phyloP scores from a whole-genome alignment of 2,329 filamentous ascomycete species.

The Diaporthe citrichinensis region DNA sequence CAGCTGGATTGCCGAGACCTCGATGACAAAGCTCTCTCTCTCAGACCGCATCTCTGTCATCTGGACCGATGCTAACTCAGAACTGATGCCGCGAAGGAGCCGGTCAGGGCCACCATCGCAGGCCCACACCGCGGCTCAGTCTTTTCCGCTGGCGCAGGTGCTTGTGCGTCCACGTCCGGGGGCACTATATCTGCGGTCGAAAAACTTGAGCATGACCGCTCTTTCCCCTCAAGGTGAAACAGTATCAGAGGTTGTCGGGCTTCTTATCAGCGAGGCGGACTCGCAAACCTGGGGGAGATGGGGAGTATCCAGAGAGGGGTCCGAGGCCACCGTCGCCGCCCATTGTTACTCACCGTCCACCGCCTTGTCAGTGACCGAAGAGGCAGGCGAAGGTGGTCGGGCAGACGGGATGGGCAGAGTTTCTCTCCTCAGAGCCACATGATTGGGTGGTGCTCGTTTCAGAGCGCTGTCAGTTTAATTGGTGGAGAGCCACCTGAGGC shows the following conservation, averaged over 20 bases:
- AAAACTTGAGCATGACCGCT: conserved; percentile 21
- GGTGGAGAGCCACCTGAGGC: conserved; percentile 36
- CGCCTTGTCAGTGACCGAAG: conserved; percentile 33
- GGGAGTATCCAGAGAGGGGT: conserved; percentile 22
- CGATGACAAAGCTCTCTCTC: conserved; percentile 19
- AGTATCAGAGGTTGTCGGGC: conserved; percentile 25
- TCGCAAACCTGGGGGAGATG: conserved; percentile 29
- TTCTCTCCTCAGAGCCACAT: conserved; percentile 20
- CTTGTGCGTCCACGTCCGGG: conserved; percentile 28
- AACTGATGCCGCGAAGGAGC: conserved; percentile 26
- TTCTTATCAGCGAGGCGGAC: conserved; percentile 22
- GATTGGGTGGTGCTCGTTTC: conserved; percentile 39
- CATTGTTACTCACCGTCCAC: conserved; percentile 34
- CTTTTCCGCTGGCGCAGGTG: conserved; percentile 3
- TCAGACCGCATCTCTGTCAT: conserved; percentile 27
- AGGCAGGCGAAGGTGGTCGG: conserved; percentile 25
- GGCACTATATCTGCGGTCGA: conserved; percentile 34
- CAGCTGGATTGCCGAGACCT: conserved; percentile 16
- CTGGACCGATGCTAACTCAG: background rate
- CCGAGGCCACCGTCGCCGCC: conserved; percentile 25
- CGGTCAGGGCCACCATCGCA: conserved; percentile 25
- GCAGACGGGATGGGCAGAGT: conserved; percentile 31
- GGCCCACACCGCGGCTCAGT: conserved; percentile 24
- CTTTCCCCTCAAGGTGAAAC: conserved; percentile 37
- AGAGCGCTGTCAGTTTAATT: conserved; percentile 39